Conservation (phyloP, 2,329 filamentous ascomycete species). For the Purpureocillium takamizusanense region DNA sequence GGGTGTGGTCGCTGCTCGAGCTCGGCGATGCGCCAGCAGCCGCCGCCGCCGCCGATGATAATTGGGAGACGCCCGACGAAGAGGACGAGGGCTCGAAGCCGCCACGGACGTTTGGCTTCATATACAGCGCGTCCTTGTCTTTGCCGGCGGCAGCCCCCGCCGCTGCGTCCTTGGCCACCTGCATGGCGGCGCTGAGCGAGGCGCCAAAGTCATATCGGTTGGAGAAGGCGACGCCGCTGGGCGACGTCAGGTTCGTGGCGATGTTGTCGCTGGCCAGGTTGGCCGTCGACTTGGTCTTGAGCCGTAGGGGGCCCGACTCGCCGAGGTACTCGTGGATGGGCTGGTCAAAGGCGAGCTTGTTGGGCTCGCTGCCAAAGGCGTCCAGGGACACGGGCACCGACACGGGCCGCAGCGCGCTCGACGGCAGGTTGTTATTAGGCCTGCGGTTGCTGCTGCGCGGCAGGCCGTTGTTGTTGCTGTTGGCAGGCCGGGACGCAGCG, state of each 20-base stretch:
- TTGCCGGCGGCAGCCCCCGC: too few species aligned
- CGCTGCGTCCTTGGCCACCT: constrained; percentile 57
- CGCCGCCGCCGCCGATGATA: too few species aligned
- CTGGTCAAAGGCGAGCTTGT: constrained; percentile 47
- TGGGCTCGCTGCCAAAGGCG: constrained; percentile 59
- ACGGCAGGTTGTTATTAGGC: constrained; percentile 20
- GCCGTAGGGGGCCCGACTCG: constrained; percentile 54
- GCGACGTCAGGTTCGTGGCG: constrained; percentile 39
- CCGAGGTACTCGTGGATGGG: constrained; percentile 54
- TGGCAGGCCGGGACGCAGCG: constrained; percentile 38
- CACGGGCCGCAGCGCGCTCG: constrained; percentile 35
- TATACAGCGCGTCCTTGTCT: constrained; percentile 48
- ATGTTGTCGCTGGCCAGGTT: constrained; percentile 57
- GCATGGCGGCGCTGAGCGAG: constrained; percentile 78
- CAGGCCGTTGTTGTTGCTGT: too few species aligned
- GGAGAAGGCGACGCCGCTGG: constrained; percentile 68
- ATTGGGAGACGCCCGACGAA: constrained; percentile 8
- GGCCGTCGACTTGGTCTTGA: constrained; percentile 60
- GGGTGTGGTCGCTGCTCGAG: constrained; percentile 8
- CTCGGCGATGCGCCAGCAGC: constrained; percentile 15
- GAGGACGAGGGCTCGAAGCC: constrained; percentile 11
- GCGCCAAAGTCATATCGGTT: constrained; percentile 94
- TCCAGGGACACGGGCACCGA: constrained; percentile 54
- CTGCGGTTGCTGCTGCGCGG: constrained; percentile 57
- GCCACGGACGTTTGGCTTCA: constrained; percentile 39